Percentiles rank a stretch among this genome's conserved stretches.
These are phyloP conservation scores for Penicillium samsonianum DNA, from an alignment of 495 filamentous ascomycete species.

Conservation along the genomic window DNA sequence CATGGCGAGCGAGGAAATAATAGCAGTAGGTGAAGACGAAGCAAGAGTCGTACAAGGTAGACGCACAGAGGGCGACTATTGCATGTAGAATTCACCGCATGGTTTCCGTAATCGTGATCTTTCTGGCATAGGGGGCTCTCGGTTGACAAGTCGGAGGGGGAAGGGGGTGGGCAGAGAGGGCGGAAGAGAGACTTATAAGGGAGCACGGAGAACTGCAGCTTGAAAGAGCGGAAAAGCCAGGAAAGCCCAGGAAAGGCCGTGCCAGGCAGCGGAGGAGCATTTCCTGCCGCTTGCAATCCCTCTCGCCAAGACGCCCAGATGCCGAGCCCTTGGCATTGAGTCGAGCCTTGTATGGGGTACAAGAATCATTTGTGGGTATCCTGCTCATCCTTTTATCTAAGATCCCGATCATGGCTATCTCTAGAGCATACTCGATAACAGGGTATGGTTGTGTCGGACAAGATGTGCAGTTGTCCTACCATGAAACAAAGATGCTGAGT, in stretches of 20 bases:
- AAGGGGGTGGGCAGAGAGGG: constrained; percentile 15
- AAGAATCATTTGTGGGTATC: constrained; percentile 6
- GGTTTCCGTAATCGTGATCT: constrained; percentile 30
- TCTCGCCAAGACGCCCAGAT: constrained; percentile 49
- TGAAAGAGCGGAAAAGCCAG: constrained; percentile 26
- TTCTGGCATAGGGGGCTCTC: constrained; percentile 14
- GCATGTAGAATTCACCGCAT: constrained; percentile 41
- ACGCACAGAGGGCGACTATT: constrained; percentile 38
- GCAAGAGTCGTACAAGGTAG: constrained; percentile 37
- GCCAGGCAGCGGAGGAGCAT: constrained; percentile 33
- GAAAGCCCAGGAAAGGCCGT: constrained; percentile 28
- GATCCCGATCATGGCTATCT: not conserved
- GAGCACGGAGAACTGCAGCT: constrained; percentile 17
- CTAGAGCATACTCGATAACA: not conserved
- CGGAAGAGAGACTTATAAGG: constrained; percentile 17
- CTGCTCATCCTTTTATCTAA: constrained; percentile 7
- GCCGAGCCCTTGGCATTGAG: constrained; percentile 48
- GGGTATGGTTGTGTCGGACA: constrained; percentile 9
- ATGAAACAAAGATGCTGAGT: constrained; percentile 10
- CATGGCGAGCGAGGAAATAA: constrained; percentile 29
- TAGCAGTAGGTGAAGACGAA: constrained; percentile 17
- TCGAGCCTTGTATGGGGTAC: constrained; percentile 14
- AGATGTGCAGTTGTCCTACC: constrained; percentile 14
- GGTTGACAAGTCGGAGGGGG: constrained; percentile 11
- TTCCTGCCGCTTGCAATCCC: constrained; percentile 31